Base-by-base conservation (phyloP, 768 basidiomycete genomes). In the Chalciporus chontae region DNA sequence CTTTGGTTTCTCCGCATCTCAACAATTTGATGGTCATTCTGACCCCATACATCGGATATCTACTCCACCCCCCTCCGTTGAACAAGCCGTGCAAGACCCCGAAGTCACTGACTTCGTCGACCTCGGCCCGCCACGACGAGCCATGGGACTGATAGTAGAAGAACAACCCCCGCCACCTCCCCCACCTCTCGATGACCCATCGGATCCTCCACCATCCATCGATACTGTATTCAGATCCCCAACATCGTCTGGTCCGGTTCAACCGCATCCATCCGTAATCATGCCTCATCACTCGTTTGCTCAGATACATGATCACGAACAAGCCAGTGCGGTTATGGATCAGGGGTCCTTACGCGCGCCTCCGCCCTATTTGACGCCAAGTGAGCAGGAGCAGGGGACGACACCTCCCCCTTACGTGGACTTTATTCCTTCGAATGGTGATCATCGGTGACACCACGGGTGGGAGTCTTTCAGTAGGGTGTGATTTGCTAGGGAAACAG, bases 181-280 rank as follows among this genome's bases (percentile, higher is more conserved):
- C 0, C 85, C 85, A 15, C 82, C 84, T 29, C 77, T 91, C 73
- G 90, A 93, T 59, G 90, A 93, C 66, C 90, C 90, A 18, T 84
- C 83, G 2, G 90, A 93, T 64, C 90, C 90, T 18, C 90, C 90
- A 5, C 90, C 90, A 11, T 88, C 87, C 6, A 93, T 93, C 58
- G 87, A 93, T 66, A 90, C 87, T 8, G 85, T 83, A 43, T 90
- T 85, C 60, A 76, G 76, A 58, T 69, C 71, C 7, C 70, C 50
- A 52, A 54, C 45, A 11, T 66, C 45, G 43, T 56, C 54, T 51
- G 60, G 45, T 23, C 17, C 51, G 32, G 53, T 50, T 24, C 59
- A 58, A 43, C 21, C 48, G 18, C 56, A 52, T 42, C 40, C 63
- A 13, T 40, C 67, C 11, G 55, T 63, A 29, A 66, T 73, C n/a